Conservation (phyloP, 2,329 filamentous ascomycete genomes). For the Paecilomyces sp. region DNA sequence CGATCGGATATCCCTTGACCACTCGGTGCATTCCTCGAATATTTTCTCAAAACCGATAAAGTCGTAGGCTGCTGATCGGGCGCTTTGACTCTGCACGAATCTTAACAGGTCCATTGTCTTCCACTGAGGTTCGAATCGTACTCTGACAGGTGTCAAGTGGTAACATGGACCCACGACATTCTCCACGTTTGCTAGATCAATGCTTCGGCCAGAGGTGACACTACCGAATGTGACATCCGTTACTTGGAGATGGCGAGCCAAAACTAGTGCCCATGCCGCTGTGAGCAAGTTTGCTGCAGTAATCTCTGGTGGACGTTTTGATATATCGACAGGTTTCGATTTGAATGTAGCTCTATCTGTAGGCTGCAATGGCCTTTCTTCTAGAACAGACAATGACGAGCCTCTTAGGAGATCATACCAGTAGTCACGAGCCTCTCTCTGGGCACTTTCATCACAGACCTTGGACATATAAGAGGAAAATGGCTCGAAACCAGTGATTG, state of each 20-base stretch:
- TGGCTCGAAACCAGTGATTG: conserved; percentile 24
- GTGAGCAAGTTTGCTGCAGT: conserved; percentile 56
- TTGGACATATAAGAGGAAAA: conserved; percentile 36
- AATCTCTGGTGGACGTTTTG: conserved; percentile 43
- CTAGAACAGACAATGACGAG: neutral
- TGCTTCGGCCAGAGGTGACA: conserved; percentile 56
- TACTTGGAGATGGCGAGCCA: conserved; percentile 44
- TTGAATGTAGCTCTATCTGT: neutral
- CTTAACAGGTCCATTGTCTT: conserved; percentile 43
- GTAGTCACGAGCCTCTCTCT: conserved; percentile 38
- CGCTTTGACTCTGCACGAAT: conserved; percentile 47
- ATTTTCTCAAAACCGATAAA: conserved; percentile 47
- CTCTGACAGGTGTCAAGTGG: conserved; percentile 51
- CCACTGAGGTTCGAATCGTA: conserved; percentile 44
- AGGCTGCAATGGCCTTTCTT: neutral
- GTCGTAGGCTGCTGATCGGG: conserved; percentile 46
- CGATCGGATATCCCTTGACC: conserved; percentile 33
- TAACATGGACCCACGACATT: conserved; percentile 50
- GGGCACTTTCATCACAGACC: conserved; percentile 19
- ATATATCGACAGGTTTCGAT: conserved; percentile 20
- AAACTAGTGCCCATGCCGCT: conserved; percentile 55
- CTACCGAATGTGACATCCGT: conserved; percentile 56
- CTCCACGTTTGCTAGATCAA: conserved; percentile 46
- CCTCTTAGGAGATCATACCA: neutral
- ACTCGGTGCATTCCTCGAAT: conserved; percentile 40